Percentiles rank a stretch among this genome's conserved stretches.
These are phyloP conservation scores for Pelargonium cotyledonis DNA, from an alignment of 441 rosid genomes.

Conservation along the genomic window DNA sequence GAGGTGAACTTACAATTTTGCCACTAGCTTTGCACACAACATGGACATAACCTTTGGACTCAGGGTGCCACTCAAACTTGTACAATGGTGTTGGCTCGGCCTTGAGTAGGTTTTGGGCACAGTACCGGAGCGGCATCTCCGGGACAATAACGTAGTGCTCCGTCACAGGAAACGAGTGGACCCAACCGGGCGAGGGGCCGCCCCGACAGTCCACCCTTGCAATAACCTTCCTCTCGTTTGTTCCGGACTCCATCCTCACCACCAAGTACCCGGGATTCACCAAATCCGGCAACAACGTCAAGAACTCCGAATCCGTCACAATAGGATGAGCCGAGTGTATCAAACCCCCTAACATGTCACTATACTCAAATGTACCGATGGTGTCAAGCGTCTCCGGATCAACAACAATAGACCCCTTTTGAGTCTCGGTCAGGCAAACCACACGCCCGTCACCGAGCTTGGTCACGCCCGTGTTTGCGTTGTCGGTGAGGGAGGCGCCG, in stretches of 20 bases:
- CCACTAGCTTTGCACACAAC: constrained; percentile 87
- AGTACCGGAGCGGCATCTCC: constrained; percentile 91
- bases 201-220: constrained; percentile 72
- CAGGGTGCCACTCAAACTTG: constrained; percentile 89
- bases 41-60: constrained; percentile 63
- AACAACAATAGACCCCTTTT: constrained; percentile 73
- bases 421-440: constrained; percentile 88
- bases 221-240: constrained; percentile 73
- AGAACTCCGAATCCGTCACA: constrained; percentile 66
- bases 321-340: constrained; percentile 91
- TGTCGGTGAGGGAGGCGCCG: constrained; percentile 84
- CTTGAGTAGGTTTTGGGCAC: constrained; percentile 63
- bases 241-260: constrained; percentile 70
- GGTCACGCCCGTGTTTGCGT: constrained; percentile 88
- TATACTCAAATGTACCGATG: constrained; percentile 59
- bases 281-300: constrained; percentile 78
- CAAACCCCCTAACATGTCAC: constrained; percentile 59
- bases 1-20: constrained; percentile 67
- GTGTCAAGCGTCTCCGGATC: constrained; percentile 69
- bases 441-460: constrained; percentile 86
- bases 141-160: constrained; percentile 77
- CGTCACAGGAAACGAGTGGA: constrained; percentile 90
- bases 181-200: constrained; percentile 91
- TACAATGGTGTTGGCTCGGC: constrained; percentile 93
- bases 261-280: constrained; percentile 68